Evolutionary conservation across 2,329 filamentous ascomycete genomes (phyloP).

Genomic region (Pyrenochaeta sp.): DNA sequence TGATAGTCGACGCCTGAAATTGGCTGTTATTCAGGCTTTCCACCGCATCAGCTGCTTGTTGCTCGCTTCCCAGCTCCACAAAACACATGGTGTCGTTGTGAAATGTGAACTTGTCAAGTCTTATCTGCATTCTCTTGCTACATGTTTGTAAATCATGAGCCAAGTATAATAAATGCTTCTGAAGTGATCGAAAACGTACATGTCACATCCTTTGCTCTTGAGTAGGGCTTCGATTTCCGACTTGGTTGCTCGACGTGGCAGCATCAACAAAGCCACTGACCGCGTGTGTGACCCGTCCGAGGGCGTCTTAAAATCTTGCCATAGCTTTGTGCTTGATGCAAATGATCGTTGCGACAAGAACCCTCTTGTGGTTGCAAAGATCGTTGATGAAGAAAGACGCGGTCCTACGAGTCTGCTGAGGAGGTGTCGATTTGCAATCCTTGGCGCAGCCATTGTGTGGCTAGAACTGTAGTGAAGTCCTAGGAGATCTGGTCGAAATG

Average conservation of each 20-base stretch:
- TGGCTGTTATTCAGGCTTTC: slow-evolving; percentile 7
- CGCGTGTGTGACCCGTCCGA: slow-evolving; percentile 4
- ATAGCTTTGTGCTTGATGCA: slow-evolving; percentile 10
- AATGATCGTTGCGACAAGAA: slow-evolving; percentile 18
- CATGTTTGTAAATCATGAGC: too few relatives aligned
- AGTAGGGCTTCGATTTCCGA: slow-evolving; percentile 22
- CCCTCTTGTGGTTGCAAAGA: slow-evolving; percentile 15
- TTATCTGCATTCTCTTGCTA: slow-evolving; percentile 25
- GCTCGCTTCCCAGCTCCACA: slow-evolving; percentile 21
- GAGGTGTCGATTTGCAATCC: too few relatives aligned
- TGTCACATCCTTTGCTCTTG: slow-evolving; percentile 16
- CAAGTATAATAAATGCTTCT: too few relatives aligned
- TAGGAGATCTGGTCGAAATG: too few relatives aligned
- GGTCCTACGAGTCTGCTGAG: slow-evolving; percentile 15
- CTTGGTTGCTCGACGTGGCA: slow-evolving; percentile 14
- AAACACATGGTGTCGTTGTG: slow-evolving; percentile 15
- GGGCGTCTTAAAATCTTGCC: slow-evolving; percentile 7
- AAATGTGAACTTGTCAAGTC: slow-evolving; percentile 31
- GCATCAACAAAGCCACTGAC: slow-evolving; percentile 15
- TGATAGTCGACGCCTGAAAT: slow-evolving; percentile 1
- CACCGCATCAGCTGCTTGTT: slow-evolving; percentile 23
- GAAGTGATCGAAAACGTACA: slow-evolving; percentile 22
- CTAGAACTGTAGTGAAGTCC: too few relatives aligned
- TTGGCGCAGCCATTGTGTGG: slow-evolving; percentile 23
- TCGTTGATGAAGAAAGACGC: slow-evolving; percentile 16